These are phyloP conservation scores for Fusarium tanahbumbuense DNA, from an alignment of 2,329 filamentous ascomycete genomes.

Conservation along the genomic window DNA sequence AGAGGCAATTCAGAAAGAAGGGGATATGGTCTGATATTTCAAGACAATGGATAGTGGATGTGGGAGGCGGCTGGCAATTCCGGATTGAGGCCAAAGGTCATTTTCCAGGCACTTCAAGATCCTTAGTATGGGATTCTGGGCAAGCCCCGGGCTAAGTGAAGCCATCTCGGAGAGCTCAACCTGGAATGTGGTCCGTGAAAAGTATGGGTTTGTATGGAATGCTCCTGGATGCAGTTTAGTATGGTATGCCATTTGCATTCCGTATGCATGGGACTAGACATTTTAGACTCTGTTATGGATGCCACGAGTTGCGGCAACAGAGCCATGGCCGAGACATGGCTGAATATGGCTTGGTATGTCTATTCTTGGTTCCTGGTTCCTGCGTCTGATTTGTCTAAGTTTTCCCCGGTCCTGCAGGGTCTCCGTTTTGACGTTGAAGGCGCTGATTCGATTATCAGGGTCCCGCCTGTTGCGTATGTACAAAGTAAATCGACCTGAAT, in stretches of 20 bases:
- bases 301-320: constrained; percentile 17
- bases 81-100: constrained; percentile 26
- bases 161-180: constrained; percentile 26
- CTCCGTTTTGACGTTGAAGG: constrained; percentile 14
- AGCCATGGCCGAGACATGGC: constrained; percentile 17
- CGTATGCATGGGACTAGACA: constrained; percentile 18
- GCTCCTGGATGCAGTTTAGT: constrained; percentile 28
- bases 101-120: constrained; percentile 28
- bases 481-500: background rate
- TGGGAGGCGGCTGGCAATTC: constrained; percentile 1
- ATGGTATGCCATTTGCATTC: constrained; percentile 30
- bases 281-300: constrained; percentile 5
- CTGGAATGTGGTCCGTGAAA: constrained; percentile 33
- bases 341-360: background rate
- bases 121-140: constrained; percentile 26
- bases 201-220: constrained; percentile 31
- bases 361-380: constrained; percentile 30
- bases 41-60: constrained; percentile 20
- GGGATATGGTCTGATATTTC: constrained; percentile 29
- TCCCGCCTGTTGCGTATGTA: background rate
- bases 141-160: constrained; percentile 31
- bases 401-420: background rate
- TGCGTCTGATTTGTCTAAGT: constrained; percentile 32
- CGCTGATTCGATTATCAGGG: constrained; percentile 16
- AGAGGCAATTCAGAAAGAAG: background rate